These are phyloP conservation scores for Paspalum notatum DNA, from an alignment of 176 grass and related monocot genomes.

Conservation along the genomic window DNA sequence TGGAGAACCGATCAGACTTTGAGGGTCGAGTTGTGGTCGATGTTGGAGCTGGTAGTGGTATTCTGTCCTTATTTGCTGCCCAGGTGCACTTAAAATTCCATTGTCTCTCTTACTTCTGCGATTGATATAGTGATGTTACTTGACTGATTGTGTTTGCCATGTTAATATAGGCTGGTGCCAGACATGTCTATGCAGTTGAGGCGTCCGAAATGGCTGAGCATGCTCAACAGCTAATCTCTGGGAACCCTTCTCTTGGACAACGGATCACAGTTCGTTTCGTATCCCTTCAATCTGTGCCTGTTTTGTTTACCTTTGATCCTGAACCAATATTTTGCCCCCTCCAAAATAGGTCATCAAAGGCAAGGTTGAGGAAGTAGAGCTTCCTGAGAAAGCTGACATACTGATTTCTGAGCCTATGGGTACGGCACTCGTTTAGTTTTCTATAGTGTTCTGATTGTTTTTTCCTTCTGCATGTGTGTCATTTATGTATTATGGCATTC, in stretches of 20 bases:
- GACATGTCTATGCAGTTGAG: constrained; percentile 97
- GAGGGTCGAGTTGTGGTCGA: constrained; percentile 93
- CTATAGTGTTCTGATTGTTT: not conserved
- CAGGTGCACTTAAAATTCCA: constrained; percentile 59
- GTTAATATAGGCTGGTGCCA: constrained; percentile 90
- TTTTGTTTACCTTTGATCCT: constrained; percentile 21
- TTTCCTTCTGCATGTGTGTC: constrained; percentile 10
- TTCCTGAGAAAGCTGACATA: constrained; percentile 99
- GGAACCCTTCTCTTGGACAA: constrained; percentile 85
- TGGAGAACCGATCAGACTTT: constrained; percentile 89
- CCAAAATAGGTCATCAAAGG: constrained; percentile 81
- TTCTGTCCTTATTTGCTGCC: constrained; percentile 98
- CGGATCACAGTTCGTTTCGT: constrained; percentile 89
- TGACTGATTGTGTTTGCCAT: constrained; percentile 23
- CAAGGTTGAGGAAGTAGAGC: constrained; percentile 97
- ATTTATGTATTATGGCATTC: not conserved
- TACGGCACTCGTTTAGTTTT: constrained; percentile 41
- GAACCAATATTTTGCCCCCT: constrained; percentile 3
- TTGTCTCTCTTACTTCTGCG: constrained; percentile 7
- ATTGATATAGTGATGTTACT: not conserved
- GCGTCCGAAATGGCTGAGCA: constrained; percentile 99
- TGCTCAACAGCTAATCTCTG: constrained; percentile 81
- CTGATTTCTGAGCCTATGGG: constrained; percentile 99
- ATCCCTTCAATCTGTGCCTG: constrained; percentile 37
- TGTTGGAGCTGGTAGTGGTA: constrained; percentile 99